Evolutionary conservation across 2,329 filamentous ascomycete species (phyloP).

Genomic region (Microdochium paspali): DNA sequence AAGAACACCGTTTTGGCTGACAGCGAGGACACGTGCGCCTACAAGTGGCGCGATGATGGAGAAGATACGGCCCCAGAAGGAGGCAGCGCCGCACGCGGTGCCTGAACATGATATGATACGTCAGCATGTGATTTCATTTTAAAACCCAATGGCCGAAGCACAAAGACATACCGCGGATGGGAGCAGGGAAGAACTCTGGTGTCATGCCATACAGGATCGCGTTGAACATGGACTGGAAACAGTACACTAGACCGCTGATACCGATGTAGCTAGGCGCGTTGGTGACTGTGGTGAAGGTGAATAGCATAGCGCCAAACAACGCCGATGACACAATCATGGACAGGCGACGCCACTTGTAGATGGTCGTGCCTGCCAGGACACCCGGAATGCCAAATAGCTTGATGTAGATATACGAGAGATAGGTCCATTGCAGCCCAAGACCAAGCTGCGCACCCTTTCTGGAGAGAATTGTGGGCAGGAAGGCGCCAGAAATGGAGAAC

Average conservation of each 20-base stretch:
- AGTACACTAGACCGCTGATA: slow-evolving; percentile 18
- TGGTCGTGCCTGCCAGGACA: slow-evolving; percentile 7
- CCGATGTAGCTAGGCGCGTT: slow-evolving; percentile 15
- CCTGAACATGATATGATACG: slow-evolving; percentile 16
- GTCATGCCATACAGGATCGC: slow-evolving; percentile 9
- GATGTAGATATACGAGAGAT: slow-evolving; percentile 23
- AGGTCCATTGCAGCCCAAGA: slow-evolving; percentile 16
- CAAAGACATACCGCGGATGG: not conserved
- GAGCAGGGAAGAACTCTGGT: slow-evolving; percentile 5
- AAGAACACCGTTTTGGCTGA: slow-evolving; percentile 35
- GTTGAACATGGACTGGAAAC: slow-evolving; percentile 16
- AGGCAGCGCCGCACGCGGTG: slow-evolving; percentile 43
- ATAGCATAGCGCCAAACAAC: slow-evolving; percentile 14
- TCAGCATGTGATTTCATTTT: not conserved
- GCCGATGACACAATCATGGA: slow-evolving; percentile 15
- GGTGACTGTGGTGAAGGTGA: slow-evolving; percentile 14
- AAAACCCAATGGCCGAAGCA: not conserved
- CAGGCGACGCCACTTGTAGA: slow-evolving; percentile 8
- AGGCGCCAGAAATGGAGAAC: slow-evolving; percentile 24
- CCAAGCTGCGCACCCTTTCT: slow-evolving; percentile 13
- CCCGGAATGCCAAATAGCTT: slow-evolving; percentile 22
- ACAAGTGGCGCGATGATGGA: slow-evolving; percentile 45
- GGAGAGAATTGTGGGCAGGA: slow-evolving; percentile 20
- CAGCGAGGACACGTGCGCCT: slow-evolving; percentile 17
- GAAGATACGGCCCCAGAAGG: slow-evolving; percentile 49